Percentiles rank a stretch among this genome's conserved stretches.
Evolutionary conservation across 805 yeast genomes (phyloP).

Genomic region (Yarrowia porcina): DNA sequence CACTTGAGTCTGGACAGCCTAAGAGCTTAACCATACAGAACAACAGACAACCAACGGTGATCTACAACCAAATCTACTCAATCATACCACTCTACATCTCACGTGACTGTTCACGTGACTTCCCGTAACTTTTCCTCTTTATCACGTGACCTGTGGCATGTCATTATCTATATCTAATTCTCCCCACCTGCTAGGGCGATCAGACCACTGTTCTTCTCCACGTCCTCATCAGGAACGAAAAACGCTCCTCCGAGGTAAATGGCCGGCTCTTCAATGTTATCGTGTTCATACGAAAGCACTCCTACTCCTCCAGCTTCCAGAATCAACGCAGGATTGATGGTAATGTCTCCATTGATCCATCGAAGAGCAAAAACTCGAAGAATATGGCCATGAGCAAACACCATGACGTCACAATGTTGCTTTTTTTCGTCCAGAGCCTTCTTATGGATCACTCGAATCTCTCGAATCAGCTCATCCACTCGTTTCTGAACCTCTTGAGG

Average conservation of each 20-base stretch:
- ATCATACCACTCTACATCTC: too few species aligned
- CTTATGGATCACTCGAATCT: conserved; percentile 51
- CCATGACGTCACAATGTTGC: conserved; percentile 66
- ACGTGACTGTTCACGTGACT: too few species aligned
- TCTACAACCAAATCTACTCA: too few species aligned
- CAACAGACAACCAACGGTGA: too few species aligned
- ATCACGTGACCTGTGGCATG: too few species aligned
- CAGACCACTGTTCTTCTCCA: background rate
- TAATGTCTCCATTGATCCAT: conserved; percentile 67
- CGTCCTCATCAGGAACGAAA: conserved; percentile 46
- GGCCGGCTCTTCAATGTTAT: conserved; percentile 82
- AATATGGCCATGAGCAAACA: conserved; percentile 93
- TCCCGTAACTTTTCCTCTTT: too few species aligned
- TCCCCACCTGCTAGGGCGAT: background rate
- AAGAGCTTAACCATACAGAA: too few species aligned
- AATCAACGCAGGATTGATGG: conserved; percentile 71
- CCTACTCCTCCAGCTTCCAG: conserved; percentile 96
- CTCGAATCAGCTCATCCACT: conserved; percentile 64
- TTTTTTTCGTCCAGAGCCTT: conserved; percentile 38
- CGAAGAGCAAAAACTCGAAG: conserved; percentile 84
- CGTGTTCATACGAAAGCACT: conserved; percentile 85
- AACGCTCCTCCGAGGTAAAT: conserved; percentile 80
- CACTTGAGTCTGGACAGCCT: too few species aligned
- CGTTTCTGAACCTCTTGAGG: conserved; percentile 64
- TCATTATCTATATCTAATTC: background rate